A percentile compares a stretch with the other conserved stretches of the same genome.
Conservation (phyloP, 129 eudicot species). For the Ambrosia trifida region DNA sequence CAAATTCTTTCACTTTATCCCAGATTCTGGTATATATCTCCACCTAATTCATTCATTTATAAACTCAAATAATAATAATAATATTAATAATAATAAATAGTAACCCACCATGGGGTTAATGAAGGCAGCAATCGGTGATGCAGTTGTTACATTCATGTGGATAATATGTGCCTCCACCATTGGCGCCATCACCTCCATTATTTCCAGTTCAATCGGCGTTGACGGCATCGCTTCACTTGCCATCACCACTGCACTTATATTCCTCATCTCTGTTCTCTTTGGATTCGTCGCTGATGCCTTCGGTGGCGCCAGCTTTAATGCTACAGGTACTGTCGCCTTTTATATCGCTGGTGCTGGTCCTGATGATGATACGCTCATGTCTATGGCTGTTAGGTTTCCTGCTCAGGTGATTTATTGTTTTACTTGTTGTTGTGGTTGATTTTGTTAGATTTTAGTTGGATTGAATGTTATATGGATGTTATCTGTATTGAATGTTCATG, state of each 20-base stretch:
- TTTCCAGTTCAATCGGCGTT: constrained; percentile 41
- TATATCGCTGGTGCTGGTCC: constrained; percentile 46
- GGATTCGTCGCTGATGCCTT: constrained; percentile 37
- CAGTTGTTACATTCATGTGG: constrained; percentile 59
- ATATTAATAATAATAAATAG: too few relatives aligned
- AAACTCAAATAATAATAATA: too few relatives aligned
- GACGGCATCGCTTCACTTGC: constrained; percentile 28
- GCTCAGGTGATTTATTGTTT: constrained; percentile 45
- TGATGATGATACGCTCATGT: constrained; percentile 38
- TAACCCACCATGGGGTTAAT: constrained; percentile 32
- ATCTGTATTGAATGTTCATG: too few relatives aligned
- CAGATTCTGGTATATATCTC: background rate
- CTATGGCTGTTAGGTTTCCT: constrained; percentile 61
- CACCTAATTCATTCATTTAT: too few relatives aligned
- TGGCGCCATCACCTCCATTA: constrained; percentile 43
- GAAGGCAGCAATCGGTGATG: constrained; percentile 54
- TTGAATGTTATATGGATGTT: too few relatives aligned
- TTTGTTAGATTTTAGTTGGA: background rate
- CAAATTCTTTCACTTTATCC: background rate
- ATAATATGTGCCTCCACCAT: constrained; percentile 62
- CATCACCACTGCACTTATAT: constrained; percentile 48
- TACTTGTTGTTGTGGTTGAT: background rate
- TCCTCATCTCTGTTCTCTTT: constrained; percentile 37
- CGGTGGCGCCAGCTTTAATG: constrained; percentile 71
- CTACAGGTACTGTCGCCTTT: constrained; percentile 52